Evolutionary conservation across 805 yeast species (phyloP).

Genomic region (Pichia heedii): DNA sequence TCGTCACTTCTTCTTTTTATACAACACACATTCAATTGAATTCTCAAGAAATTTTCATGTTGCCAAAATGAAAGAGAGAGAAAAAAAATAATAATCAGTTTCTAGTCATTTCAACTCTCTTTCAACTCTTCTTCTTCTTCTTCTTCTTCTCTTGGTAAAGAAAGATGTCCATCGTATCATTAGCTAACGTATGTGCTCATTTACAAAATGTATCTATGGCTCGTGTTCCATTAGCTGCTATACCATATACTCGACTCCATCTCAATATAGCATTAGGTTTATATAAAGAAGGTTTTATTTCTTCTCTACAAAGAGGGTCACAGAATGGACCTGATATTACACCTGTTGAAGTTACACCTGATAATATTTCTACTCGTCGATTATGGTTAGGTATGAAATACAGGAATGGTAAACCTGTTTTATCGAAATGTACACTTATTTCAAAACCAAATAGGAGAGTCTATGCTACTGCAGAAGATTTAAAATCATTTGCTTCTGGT

Average conservation of each 20-base stretch:
- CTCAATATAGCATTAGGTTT: constrained; percentile 76
- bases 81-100: too few species aligned
- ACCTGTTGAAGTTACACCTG: constrained; percentile 74
- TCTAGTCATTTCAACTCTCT: too few species aligned
- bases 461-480: constrained; percentile 49
- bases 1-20: too few species aligned
- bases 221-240: constrained; percentile 60
- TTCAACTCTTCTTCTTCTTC: not conserved
- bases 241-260: constrained; percentile 78
- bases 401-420: constrained; percentile 68
- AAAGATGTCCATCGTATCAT: constrained; percentile 85
- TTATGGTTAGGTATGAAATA: constrained; percentile 91
- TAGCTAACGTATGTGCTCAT: constrained; percentile 82
- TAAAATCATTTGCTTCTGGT: constrained; percentile 70
- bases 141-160: not conserved
- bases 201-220: constrained; percentile 80
- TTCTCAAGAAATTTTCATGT: too few species aligned
- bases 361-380: constrained; percentile 75
- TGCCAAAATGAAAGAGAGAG: too few species aligned
- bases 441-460: constrained; percentile 82
- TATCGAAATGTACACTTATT: constrained; percentile 60
- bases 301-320: constrained; percentile 80
- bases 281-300: constrained; percentile 83
- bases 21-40: too few species aligned
- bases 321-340: constrained; percentile 71